Evolutionary conservation across 148 eudicot genomes (phyloP).

Genomic region (Cornus suecica): DNA sequence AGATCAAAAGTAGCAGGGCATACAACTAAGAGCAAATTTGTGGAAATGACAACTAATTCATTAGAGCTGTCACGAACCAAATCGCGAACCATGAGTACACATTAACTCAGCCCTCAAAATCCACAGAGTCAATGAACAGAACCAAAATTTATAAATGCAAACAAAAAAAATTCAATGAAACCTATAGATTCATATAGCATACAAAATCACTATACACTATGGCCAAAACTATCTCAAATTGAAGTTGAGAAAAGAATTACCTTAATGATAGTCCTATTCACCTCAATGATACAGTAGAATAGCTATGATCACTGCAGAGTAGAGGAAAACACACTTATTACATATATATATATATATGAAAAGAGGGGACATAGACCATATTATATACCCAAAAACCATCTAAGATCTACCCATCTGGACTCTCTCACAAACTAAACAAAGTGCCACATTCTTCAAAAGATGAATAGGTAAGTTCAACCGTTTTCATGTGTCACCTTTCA

Average conservation of each 20-base stretch:
- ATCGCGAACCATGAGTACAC: too few relatives aligned
- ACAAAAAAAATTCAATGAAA: not conserved
- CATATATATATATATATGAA: too few relatives aligned
- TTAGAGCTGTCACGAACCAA: not conserved
- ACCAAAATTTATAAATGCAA: not conserved
- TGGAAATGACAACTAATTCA: not conserved
- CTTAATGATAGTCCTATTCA: too few relatives aligned
- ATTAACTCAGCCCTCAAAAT: not conserved
- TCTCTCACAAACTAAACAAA: constrained; percentile 22
- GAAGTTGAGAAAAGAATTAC: not conserved
- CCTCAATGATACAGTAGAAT: not conserved
- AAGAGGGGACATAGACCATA: not conserved
- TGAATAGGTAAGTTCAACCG: constrained; percentile 17
- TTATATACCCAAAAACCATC: constrained; percentile 7
- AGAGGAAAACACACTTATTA: not conserved
- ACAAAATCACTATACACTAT: not conserved
- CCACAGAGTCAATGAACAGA: not conserved
- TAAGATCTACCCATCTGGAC: constrained; percentile 5
- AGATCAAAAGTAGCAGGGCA: not conserved
- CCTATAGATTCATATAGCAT: not conserved
- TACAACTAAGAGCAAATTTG: not conserved
- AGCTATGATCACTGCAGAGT: not conserved
- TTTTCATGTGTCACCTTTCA: constrained; percentile 14
- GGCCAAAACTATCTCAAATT: not conserved
- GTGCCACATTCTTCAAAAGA: constrained; percentile 17